These are phyloP conservation scores for Lobulomyces angularis DNA, from an alignment of 192 early-diverging fungal species.

Conservation along the genomic window DNA sequence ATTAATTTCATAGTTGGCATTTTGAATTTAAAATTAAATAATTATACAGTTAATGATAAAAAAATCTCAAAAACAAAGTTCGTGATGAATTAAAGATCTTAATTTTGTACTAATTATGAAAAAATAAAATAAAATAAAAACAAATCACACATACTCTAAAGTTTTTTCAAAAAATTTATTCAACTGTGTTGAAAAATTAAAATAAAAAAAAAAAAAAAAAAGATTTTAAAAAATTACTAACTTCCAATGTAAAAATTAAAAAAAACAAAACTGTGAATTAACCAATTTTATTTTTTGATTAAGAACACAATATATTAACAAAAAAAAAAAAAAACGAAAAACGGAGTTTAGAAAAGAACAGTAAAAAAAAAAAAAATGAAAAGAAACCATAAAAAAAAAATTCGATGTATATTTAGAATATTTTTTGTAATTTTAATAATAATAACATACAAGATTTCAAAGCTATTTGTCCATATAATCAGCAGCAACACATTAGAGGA, in stretches of 20 bases:
- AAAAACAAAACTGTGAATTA: conserved; percentile 23
- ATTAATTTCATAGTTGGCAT: background rate
- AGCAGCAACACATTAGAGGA: too few species aligned
- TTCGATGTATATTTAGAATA: background rate
- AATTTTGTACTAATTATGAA: too few species aligned
- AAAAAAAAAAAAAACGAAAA: conserved; percentile 7
- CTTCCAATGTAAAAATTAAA: conserved; percentile 18
- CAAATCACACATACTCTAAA: too few species aligned
- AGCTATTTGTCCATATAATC: too few species aligned
- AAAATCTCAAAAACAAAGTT: conserved; percentile 48
- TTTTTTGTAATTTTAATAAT: too few species aligned
- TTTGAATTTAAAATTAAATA: background rate
- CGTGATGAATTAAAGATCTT: too few species aligned
- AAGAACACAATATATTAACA: conserved; percentile 32
- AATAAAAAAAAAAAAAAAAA: conserved; percentile 44
- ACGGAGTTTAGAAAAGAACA: background rate
- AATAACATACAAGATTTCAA: too few species aligned
- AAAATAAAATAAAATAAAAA: too few species aligned
- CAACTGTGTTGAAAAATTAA: conserved; percentile 60
- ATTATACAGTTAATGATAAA: conserved; percentile 9
- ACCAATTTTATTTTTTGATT: conserved; percentile 36
- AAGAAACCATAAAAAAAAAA: background rate
- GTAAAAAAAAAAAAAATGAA: conserved; percentile 1
- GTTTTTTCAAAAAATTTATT: conserved; percentile 9
- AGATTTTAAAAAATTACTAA: conserved; percentile 46